phyloP scores from a whole-genome alignment of 768 basidiomycete species.

The Brasilioporus rufonigricans region DNA sequence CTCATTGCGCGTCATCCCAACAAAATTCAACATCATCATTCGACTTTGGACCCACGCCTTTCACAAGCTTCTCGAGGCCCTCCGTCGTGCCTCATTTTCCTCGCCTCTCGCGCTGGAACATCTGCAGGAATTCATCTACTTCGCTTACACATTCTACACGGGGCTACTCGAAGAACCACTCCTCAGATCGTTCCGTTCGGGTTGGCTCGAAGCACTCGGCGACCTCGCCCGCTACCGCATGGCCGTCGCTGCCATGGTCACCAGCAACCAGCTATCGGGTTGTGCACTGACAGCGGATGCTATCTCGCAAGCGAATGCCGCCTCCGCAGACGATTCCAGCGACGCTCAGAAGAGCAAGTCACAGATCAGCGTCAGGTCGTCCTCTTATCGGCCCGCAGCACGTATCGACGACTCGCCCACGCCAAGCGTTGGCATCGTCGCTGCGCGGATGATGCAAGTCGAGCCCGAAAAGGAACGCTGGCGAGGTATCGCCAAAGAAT shows the following conservation, averaged over 20 bases:
- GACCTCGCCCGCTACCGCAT: slow-evolving; percentile 94
- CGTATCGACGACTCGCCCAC: slow-evolving; percentile 64
- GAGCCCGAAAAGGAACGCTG: slow-evolving; percentile 92
- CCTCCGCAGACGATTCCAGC: slow-evolving; percentile 21
- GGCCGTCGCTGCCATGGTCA: slow-evolving; percentile 88
- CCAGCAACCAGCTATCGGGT: slow-evolving; percentile 43
- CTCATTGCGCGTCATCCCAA: slow-evolving; percentile 84
- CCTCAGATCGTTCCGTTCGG: slow-evolving; percentile 65
- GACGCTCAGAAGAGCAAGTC: slow-evolving; percentile 39
- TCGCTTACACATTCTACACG: slow-evolving; percentile 93
- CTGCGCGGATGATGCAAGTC: slow-evolving; percentile 77
- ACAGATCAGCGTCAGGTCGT: slow-evolving; percentile 20
- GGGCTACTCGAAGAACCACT: slow-evolving; percentile 80
- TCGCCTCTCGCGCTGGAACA: slow-evolving; percentile 75
- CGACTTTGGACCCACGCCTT: slow-evolving; percentile 92
- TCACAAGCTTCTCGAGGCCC: slow-evolving; percentile 84
- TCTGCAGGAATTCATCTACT: slow-evolving; percentile 92
- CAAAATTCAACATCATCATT: slow-evolving; percentile 93
- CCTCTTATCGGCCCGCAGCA: slow-evolving; percentile 49
- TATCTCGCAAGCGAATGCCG: slow-evolving; percentile 44
- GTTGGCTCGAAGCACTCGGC: slow-evolving; percentile 96
- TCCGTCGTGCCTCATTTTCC: slow-evolving; percentile 79
- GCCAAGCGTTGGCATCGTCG: slow-evolving; percentile 82
- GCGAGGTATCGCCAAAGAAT: slow-evolving; percentile 85
- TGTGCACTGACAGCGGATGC: slow-evolving; percentile 55